A percentile compares a stretch with the other conserved stretches of the same genome.
phyloP scores from a whole-genome alignment of 2,329 filamentous ascomycete species.

The Trichoderma sp. region DNA sequence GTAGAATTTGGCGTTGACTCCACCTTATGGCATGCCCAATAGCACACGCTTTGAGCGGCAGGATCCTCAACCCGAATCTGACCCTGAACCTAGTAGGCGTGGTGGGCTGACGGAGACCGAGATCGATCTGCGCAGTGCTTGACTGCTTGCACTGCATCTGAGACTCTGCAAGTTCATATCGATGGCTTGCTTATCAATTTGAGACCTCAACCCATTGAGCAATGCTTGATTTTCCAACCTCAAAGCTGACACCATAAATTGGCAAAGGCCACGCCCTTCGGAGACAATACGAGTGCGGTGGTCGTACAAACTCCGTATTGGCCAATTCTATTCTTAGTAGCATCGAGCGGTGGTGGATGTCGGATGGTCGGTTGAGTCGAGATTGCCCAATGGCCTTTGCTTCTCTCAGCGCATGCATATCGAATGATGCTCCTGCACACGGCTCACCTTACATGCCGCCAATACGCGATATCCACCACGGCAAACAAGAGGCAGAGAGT shows the following conservation, averaged over 20 bases:
- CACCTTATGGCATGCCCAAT: slow-evolving; percentile 1
- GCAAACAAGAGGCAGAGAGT: neutral
- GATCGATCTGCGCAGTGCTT: slow-evolving; percentile 9
- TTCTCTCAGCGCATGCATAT: slow-evolving; percentile 13
- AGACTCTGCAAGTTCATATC: neutral
- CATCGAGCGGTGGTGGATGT: neutral
- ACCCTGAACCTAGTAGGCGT: neutral
- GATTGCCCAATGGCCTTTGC: neutral
- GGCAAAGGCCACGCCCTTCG: neutral
- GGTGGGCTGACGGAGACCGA: slow-evolving; percentile 4
- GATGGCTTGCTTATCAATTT: neutral
- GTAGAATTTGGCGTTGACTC: neutral
- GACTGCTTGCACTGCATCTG: neutral
- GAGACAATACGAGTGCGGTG: neutral
- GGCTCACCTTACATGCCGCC: neutral
- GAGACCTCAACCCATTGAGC: neutral
- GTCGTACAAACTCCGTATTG: neutral
- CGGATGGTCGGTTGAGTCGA: slow-evolving; percentile 4
- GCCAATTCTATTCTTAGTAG: slow-evolving; percentile 13
- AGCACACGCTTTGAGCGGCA: neutral
- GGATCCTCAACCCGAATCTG: neutral
- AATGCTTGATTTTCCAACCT: neutral
- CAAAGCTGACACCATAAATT: neutral
- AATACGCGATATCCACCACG: slow-evolving; percentile 3
- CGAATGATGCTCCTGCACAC: slow-evolving; percentile 14